phyloP scores from a whole-genome alignment of 169 alveolate species.

The Plasmodium gonderi region DNA sequence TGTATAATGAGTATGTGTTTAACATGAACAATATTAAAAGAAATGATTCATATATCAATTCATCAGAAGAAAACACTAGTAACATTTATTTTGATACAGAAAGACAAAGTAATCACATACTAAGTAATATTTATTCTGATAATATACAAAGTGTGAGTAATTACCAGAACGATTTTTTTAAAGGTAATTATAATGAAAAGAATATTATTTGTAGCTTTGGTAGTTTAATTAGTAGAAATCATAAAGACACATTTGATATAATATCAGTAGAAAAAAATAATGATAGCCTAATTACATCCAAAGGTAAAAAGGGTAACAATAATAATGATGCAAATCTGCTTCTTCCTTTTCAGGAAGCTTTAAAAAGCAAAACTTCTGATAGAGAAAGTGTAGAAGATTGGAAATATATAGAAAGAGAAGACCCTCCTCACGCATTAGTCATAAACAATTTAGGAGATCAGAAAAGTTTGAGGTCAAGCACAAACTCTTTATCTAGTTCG shows the following conservation, averaged over 20 bases:
- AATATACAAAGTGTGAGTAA: neutral
- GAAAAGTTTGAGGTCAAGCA: conserved; percentile 58
- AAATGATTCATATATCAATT: conserved; percentile 47
- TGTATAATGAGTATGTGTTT: conserved; percentile 5
- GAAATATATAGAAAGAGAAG: neutral
- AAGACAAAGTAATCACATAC: neutral
- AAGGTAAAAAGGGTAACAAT: conserved; percentile 7
- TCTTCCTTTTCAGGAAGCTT: conserved; percentile 27
- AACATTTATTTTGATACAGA: neutral
- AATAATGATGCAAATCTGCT: conserved; percentile 2
- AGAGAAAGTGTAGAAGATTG: neutral
- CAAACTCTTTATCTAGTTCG: conserved; percentile 17
- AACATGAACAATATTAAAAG: conserved; percentile 39
- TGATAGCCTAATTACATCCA: neutral
- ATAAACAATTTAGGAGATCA: conserved; percentile 18
- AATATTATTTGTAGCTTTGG: neutral
- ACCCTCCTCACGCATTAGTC: neutral
- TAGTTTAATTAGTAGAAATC: neutral
- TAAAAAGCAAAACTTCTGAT: neutral
- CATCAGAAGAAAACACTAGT: conserved; percentile 1
- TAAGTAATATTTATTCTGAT: neutral
- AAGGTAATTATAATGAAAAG: neutral
- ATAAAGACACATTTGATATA: neutral
- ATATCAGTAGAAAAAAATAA: neutral
- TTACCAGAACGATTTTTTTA: neutral